phyloP scores from a whole-genome alignment of 768 basidiomycete species.

The Leucosporidium scottii region DNA sequence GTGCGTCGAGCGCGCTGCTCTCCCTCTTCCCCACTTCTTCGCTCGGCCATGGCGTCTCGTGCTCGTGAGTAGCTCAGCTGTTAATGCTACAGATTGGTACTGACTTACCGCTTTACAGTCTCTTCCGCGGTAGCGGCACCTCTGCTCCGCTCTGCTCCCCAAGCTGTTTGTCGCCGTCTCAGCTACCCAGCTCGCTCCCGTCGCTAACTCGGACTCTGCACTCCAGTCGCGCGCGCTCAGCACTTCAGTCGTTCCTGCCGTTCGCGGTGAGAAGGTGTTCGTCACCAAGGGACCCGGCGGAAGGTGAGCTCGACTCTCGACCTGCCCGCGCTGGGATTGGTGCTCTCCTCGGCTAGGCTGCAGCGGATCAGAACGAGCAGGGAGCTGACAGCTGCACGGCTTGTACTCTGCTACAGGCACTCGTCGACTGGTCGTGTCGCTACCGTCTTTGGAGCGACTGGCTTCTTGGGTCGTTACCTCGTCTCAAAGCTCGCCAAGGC shows the following conservation, averaged over 20 bases:
- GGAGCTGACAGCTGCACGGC: neutral
- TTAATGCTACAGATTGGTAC: no score
- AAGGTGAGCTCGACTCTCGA: slow-evolving; percentile 11
- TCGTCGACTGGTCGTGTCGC: slow-evolving; percentile 66
- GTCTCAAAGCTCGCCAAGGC: slow-evolving; percentile 86
- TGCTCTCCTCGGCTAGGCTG: neutral
- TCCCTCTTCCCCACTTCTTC: no score
- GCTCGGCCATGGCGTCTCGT: no score
- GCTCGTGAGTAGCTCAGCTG: no score
- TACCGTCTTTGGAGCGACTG: slow-evolving; percentile 94
- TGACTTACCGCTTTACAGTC: no score
- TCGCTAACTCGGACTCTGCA: no score
- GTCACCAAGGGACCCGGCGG: slow-evolving; percentile 27
- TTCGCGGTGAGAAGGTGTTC: slow-evolving; percentile 4
- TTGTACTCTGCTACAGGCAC: slow-evolving; percentile 13
- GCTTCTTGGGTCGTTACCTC: slow-evolving; percentile 88
- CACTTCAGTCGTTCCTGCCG: neutral
- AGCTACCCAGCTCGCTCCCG: slow-evolving; percentile 6
- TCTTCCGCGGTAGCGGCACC: no score
- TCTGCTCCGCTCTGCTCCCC: no score
- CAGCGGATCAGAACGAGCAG: neutral
- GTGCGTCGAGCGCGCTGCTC: no score
- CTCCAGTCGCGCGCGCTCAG: no score
- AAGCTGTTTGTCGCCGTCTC: no score
- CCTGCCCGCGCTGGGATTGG: neutral